These are phyloP conservation scores for Escovopsis sp. DNA, from an alignment of 2,329 filamentous ascomycete species.

Conservation along the genomic window DNA sequence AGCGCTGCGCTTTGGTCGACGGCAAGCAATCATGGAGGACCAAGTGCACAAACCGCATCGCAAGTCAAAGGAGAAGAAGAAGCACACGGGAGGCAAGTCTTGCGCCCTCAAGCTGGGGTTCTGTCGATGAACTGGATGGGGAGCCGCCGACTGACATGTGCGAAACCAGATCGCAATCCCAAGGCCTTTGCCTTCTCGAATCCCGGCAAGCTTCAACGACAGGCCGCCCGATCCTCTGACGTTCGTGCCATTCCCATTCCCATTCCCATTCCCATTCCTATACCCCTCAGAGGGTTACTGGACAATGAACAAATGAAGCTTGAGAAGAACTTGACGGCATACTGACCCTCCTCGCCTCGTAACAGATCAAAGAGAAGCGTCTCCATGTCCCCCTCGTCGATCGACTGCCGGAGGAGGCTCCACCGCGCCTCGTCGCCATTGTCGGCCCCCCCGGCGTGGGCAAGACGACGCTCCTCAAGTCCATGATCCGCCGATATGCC, in stretches of 20 bases:
- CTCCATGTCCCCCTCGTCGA: constrained; percentile 95
- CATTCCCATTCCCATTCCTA: too few species aligned
- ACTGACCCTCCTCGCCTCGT: constrained; percentile 9
- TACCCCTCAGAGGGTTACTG: background rate
- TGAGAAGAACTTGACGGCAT: constrained; percentile 9
- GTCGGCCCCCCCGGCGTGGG: constrained; percentile 91
- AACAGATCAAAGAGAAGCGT: constrained; percentile 80
- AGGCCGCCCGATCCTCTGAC: constrained; percentile 59
- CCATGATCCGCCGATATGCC: constrained; percentile 81
- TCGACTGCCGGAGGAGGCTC: constrained; percentile 86
- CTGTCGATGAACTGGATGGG: background rate
- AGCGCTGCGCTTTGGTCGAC: constrained; percentile 2
- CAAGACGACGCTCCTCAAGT: constrained; percentile 92
- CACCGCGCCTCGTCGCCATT: constrained; percentile 82
- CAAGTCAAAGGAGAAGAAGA: constrained; percentile 80
- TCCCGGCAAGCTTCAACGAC: constrained; percentile 64
- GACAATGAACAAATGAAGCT: background rate
- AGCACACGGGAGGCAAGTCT: constrained; percentile 41
- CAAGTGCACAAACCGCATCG: constrained; percentile 78
- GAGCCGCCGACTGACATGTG: constrained; percentile 8
- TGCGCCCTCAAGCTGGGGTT: background rate
- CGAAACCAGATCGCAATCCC: constrained; percentile 52
- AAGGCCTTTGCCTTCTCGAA: constrained; percentile 81
- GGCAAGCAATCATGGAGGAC: constrained; percentile 47
- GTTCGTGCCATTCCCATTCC: constrained; percentile 23